Base-by-base conservation (phyloP, 345 rosid genomes). In the Luvunga scandens region DNA sequence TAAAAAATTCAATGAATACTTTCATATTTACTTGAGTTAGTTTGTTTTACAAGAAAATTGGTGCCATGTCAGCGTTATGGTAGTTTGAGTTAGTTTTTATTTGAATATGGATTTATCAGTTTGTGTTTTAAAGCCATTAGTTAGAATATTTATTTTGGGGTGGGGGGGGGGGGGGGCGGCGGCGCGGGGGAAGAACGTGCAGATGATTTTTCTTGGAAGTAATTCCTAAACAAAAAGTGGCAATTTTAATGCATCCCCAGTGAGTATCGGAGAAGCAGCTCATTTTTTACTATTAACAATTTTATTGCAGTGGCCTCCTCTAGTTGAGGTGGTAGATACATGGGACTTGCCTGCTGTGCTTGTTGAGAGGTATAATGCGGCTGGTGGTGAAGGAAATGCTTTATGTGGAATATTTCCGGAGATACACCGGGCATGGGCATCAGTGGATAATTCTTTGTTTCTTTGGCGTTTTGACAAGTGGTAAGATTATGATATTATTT, bases 331-430 rank as follows among this genome's bases (percentile, higher is more conserved):
- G 42, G 91, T 69, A 19, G 94, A 95, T 75, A 90, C 93, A 10
- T 86, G 93, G 92, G 98, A 93, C 78, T 84, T 93, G 81, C 99
- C 99, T 81, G 81, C 90, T 30, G 91, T 91, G 42, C 95, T 95
- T 45, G 84, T 93, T 77, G 97, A 93, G 77, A 90, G 97, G 75
- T 95, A 95, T 63, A 95, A 95, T 80, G 88, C 93, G 7, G 93
- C 99, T 57, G 97, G 99, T 22, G 98, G 99, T 22, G 99, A 95
- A 85, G 99, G 98, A 56, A 95, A 94, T 12, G 99, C 99, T 28
- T 73, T 95, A 55, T 95, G 99, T 72, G 99, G 99, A 33, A 90
- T 95, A 78, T 95, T 95, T 72, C 98, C 98, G 0, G 97, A 94
- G 90, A 91, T 95, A 80, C 88, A 92, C 55, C 83, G 97, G 73